These are phyloP conservation scores for Middelhovenomyces tepae DNA, from an alignment of 805 yeast genomes.

Conservation along the genomic window DNA sequence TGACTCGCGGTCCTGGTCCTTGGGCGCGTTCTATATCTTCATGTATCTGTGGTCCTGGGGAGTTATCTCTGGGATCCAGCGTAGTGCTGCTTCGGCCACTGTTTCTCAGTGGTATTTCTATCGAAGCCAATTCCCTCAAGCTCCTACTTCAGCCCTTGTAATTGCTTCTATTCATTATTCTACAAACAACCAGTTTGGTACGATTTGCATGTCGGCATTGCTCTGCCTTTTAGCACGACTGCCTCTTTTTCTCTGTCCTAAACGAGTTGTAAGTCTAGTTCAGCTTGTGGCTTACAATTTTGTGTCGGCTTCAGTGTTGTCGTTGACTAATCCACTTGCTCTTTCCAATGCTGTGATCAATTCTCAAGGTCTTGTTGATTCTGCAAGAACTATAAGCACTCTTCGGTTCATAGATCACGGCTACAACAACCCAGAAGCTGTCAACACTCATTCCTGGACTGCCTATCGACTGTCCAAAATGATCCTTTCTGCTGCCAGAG, in stretches of 20 bases:
- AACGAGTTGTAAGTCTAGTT: conserved; percentile 17
- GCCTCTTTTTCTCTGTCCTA: conserved; percentile 30
- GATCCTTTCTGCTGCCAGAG: conserved; percentile 29
- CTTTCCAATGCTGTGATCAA: conserved; percentile 30
- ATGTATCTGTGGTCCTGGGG: conserved; percentile 37
- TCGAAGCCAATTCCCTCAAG: conserved; percentile 18
- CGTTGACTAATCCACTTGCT: conserved; percentile 29
- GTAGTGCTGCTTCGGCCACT: conserved; percentile 28
- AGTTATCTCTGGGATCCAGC: conserved; percentile 29
- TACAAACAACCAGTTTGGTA: conserved; percentile 28
- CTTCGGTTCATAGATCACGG: conserved; percentile 12
- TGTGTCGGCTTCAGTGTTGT: conserved; percentile 22
- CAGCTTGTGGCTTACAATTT: conserved; percentile 20
- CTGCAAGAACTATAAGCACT: conserved; percentile 23
- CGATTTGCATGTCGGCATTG: conserved; percentile 28
- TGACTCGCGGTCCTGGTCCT: conserved; percentile 25
- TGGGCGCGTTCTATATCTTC: conserved; percentile 26
- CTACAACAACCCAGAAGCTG: conserved; percentile 3
- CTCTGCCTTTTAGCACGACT: conserved; percentile 25
- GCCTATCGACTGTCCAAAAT: conserved; percentile 32
- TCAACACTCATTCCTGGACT: conserved; percentile 19
- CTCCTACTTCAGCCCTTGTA: conserved; percentile 16
- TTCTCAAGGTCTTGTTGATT: conserved; percentile 25
- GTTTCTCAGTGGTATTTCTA: conserved; percentile 33
- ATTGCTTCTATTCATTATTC: conserved; percentile 21